Percentiles rank a stretch among this genome's conserved stretches.
phyloP scores from a whole-genome alignment of 2,329 filamentous ascomycete genomes.

The Penicillium brevicompactum region DNA sequence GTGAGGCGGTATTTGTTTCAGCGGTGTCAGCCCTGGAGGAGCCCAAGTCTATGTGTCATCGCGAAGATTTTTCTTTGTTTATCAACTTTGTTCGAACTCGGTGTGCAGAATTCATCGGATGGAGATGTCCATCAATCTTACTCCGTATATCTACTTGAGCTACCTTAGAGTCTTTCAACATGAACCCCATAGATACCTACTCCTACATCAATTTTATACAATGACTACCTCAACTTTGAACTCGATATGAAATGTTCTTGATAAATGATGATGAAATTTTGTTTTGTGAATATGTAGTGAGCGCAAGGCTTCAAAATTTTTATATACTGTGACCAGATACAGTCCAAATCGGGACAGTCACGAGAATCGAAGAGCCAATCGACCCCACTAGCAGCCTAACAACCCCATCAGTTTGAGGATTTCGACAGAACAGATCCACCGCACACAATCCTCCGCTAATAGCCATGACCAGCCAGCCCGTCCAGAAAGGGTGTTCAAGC shows the following conservation, averaged over 20 bases:
- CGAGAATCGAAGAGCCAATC: conserved; percentile 17
- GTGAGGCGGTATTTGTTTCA: conserved; percentile 11
- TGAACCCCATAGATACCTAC: no score
- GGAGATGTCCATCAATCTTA: no score
- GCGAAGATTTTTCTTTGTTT: no score
- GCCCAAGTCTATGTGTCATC: no score
- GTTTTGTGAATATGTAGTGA: background rate
- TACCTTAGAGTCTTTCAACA: background rate
- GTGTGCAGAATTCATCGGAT: no score
- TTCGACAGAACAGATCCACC: conserved; percentile 21
- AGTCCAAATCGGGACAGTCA: conserved; percentile 2
- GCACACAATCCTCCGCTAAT: conserved; percentile 4
- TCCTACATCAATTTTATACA: no score
- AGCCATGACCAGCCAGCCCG: conserved; percentile 1
- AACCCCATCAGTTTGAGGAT: conserved; percentile 4
- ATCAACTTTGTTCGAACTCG: no score
- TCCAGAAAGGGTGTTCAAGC: conserved; percentile 41
- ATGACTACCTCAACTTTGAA: no score
- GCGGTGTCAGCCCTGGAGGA: background rate
- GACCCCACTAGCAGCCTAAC: conserved; percentile 15
- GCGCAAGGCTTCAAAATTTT: conserved; percentile 11
- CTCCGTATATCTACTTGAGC: background rate
- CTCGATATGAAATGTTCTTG: no score
- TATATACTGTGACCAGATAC: background rate
- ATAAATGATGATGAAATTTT: background rate